Conservation (phyloP, 805 yeast genomes). For the Candida maltosa region DNA sequence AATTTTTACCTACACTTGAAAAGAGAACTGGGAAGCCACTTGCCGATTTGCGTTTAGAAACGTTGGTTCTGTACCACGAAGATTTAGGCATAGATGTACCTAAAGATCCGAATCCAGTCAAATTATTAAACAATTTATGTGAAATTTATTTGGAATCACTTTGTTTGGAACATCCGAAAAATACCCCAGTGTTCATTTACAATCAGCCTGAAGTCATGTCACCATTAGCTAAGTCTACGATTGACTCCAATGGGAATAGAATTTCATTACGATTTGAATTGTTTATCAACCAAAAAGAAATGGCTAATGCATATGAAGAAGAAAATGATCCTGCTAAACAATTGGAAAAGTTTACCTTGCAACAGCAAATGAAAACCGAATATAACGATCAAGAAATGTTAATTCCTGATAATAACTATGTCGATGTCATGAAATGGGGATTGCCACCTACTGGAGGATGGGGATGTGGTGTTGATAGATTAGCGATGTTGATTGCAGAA, state of each 20-base stretch:
- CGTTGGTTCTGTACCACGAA: slow-evolving; percentile 39
- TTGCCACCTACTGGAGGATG: slow-evolving; percentile 98
- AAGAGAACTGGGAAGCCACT: slow-evolving; percentile 43
- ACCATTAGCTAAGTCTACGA: slow-evolving; percentile 76
- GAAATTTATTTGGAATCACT: slow-evolving; percentile 62
- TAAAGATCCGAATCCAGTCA: slow-evolving; percentile 47
- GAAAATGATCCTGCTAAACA: slow-evolving; percentile 86
- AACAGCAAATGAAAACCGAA: slow-evolving; percentile 45
- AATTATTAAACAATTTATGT: slow-evolving; percentile 63
- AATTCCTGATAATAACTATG: slow-evolving; percentile 68
- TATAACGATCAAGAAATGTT: slow-evolving; percentile 60
- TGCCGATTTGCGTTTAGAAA: slow-evolving; percentile 45
- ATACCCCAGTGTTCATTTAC: slow-evolving; percentile 66
- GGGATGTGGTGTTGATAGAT: slow-evolving; percentile 91
- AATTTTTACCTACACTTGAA: slow-evolving; percentile 68
- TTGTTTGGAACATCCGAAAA: slow-evolving; percentile 29
- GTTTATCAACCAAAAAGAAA: slow-evolving; percentile 76
- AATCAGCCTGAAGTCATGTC: slow-evolving; percentile 85
- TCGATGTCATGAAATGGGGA: slow-evolving; percentile 83
- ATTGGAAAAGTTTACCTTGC: slow-evolving; percentile 55
- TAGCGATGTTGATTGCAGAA: slow-evolving; percentile 74
- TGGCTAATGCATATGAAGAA: slow-evolving; percentile 92
- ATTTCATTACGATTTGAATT: slow-evolving; percentile 78
- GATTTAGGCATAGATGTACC: slow-evolving; percentile 36
- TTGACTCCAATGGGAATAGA: slow-evolving; percentile 26